Percentiles rank a stretch among this genome's conserved stretches.
Evolutionary conservation across 208 protist genomes (phyloP).

Genomic region (Trypanosoma melophagium): DNA sequence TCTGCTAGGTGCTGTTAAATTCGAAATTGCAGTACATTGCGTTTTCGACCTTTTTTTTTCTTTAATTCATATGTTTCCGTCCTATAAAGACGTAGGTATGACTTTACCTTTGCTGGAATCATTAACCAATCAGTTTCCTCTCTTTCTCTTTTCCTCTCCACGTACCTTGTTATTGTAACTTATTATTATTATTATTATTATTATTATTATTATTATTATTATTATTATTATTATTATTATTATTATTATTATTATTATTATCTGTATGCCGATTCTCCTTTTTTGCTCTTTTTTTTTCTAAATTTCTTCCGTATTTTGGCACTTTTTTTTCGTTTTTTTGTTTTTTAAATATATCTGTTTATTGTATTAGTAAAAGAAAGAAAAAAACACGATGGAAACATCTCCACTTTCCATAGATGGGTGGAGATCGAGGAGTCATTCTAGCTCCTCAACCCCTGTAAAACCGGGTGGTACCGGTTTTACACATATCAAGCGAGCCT

Average conservation of each 20-base stretch:
- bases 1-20: conserved; percentile 3
- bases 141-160: neutral
- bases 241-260: too few species aligned
- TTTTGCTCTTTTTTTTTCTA: neutral
- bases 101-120: neutral
- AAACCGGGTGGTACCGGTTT: neutral
- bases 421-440: neutral
- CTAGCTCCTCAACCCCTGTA: neutral
- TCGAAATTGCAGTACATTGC: neutral
- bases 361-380: neutral
- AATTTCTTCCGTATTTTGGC: neutral
- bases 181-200: neutral
- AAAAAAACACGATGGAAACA: conserved; percentile 5
- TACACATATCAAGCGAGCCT: conserved; percentile 26
- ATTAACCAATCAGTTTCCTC: neutral
- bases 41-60: neutral
- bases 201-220: too few species aligned
- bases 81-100: too few species aligned
- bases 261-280: neutral
- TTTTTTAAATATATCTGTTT: neutral
- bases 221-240: too few species aligned
- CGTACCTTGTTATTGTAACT: neutral
- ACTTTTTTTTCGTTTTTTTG: conserved; percentile 13
- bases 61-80: neutral
- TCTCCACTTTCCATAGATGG: neutral